These are phyloP conservation scores for Abortiporus biennis DNA, from an alignment of 1,284 basidiomycete species.

Conservation along the genomic window DNA sequence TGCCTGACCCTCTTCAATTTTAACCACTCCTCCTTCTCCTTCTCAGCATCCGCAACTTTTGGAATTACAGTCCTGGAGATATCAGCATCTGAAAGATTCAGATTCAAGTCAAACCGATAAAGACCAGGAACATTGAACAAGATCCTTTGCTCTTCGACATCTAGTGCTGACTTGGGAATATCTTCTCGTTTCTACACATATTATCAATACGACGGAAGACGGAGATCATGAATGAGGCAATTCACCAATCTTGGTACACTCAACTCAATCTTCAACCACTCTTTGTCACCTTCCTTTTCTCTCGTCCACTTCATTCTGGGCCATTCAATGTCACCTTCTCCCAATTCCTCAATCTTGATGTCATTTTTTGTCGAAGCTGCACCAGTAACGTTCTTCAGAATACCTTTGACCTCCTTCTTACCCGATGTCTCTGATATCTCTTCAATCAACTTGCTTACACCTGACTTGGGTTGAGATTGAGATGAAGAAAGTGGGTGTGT, in stretches of 20 bases:
- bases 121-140: constrained; percentile 41
- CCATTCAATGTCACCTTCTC: too few relatives aligned
- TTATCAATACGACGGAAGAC: constrained; percentile 2
- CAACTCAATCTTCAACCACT: constrained; percentile 9
- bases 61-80: constrained; percentile 20
- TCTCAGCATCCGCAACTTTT: constrained; percentile 5
- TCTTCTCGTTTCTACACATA: constrained; percentile 35
- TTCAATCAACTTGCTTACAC: constrained; percentile 37
- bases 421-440: too few relatives aligned
- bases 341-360: too few relatives aligned
- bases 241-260: constrained; percentile 5
- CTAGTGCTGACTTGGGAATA: constrained; percentile 44
- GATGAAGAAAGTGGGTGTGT: constrained; percentile 16
- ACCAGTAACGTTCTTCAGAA: too few relatives aligned
- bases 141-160: constrained; percentile 53
- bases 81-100: constrained; percentile 44
- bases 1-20: constrained; percentile 48
- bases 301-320: too few relatives aligned
- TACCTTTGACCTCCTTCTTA: too few relatives aligned
- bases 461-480: constrained; percentile 9
- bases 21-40: constrained; percentile 23
- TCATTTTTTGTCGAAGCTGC: too few relatives aligned
- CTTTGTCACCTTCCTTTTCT: too few relatives aligned
- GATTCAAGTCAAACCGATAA: constrained; percentile 49
- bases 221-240: constrained; percentile 3